phyloP scores from a whole-genome alignment of 1,284 basidiomycete species.

The Leucoagaricus sp. region DNA sequence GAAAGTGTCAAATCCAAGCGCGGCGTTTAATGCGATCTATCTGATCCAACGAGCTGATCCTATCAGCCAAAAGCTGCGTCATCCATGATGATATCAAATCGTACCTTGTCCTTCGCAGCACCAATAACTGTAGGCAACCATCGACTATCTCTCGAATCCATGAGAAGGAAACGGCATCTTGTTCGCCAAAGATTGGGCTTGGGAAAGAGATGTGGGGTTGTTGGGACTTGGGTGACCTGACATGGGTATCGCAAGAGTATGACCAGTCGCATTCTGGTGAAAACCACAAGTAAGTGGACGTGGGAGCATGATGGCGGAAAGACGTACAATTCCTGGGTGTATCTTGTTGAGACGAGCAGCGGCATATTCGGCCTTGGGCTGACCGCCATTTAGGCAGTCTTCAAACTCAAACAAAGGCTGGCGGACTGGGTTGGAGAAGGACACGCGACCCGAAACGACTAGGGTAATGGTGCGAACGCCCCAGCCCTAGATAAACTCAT shows the following conservation, averaged over 20 bases:
- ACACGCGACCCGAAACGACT: conserved; percentile 88
- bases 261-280: conserved; percentile 73
- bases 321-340: conserved; percentile 86
- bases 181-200: conserved; percentile 75
- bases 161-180: conserved; percentile 95
- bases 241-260: conserved; percentile 89
- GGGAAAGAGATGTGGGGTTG: conserved; percentile 47
- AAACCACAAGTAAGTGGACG: conserved; percentile 3
- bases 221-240: conserved; percentile 89
- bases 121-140: conserved; percentile 94
- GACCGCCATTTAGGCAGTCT: conserved; percentile 88
- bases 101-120: conserved; percentile 80
- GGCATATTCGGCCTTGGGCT: conserved; percentile 91
- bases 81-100: too few relatives aligned
- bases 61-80: too few relatives aligned
- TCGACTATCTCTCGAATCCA: conserved; percentile 95
- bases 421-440: conserved; percentile 95
- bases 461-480: conserved; percentile 93
- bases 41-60: too few relatives aligned
- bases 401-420: conserved; percentile 96
- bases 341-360: conserved; percentile 85
- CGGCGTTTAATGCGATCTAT: too few relatives aligned
- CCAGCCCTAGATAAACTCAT: conserved; percentile 72
- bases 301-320: background rate
- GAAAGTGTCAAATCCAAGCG: conserved; percentile 95